Evolutionary conservation across 306 rosid genomes (phyloP).

Genomic region (Corylus avellana): DNA sequence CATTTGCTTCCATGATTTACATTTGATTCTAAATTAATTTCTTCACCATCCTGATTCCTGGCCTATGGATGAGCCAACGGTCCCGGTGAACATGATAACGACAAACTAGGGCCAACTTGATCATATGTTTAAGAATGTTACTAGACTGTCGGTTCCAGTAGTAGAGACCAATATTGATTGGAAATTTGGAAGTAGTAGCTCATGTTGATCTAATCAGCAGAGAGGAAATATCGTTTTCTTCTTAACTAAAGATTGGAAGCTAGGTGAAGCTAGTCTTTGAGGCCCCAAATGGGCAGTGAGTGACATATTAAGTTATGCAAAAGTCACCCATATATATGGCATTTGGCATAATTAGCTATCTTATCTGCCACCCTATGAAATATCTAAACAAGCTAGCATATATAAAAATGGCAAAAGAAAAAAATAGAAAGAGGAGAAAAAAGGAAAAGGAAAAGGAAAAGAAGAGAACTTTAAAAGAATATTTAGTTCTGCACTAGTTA

Average conservation of each 20-base stretch:
- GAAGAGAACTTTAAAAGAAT: neutral
- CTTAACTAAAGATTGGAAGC: neutral
- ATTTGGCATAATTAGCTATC: neutral
- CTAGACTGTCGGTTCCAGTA: neutral
- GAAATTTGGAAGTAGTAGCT: neutral
- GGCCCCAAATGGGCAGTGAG: constrained; percentile 1
- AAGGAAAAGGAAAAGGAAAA: too few species aligned
- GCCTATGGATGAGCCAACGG: neutral
- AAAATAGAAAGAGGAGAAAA: too few species aligned
- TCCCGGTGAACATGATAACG: neutral
- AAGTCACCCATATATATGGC: constrained; percentile 7
- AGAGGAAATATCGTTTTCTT: neutral
- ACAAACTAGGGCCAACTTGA: too few species aligned
- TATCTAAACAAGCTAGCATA: neutral
- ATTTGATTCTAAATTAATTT: too few species aligned
- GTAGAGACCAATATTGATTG: neutral
- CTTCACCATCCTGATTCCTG: too few species aligned
- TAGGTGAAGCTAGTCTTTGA: neutral
- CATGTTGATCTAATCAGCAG: neutral
- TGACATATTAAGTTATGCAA: constrained; percentile 17
- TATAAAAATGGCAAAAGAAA: neutral
- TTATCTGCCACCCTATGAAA: neutral
- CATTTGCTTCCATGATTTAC: too few species aligned
- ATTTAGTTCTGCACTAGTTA: neutral
- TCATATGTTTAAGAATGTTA: neutral